Evolutionary conservation across 2,329 filamentous ascomycete species (phyloP).

Genomic region (Neocatenulostroma microsporum): DNA sequence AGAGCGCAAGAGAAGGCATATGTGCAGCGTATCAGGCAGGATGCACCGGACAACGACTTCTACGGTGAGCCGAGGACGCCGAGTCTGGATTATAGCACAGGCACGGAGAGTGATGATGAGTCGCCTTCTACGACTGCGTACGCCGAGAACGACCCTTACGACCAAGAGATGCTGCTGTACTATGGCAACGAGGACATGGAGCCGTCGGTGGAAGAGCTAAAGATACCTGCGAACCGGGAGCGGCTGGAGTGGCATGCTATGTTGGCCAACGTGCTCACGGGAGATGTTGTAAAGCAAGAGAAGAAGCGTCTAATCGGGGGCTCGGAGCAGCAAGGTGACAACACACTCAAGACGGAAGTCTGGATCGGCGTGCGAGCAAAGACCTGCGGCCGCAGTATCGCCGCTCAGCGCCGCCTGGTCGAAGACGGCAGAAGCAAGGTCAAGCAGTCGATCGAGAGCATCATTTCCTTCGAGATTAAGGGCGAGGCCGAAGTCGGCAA

Average conservation of each 20-base stretch:
- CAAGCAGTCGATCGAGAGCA: conserved; percentile 71
- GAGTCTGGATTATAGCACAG: conserved; percentile 58
- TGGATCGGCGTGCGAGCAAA: conserved; percentile 85
- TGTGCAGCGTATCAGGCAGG: conserved; percentile 79
- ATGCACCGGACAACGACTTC: conserved; percentile 56
- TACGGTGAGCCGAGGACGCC: conserved; percentile 63
- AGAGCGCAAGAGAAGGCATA: conserved; percentile 90
- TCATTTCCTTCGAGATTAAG: conserved; percentile 89
- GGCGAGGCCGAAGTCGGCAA: conserved; percentile 88
- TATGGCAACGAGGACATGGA: conserved; percentile 84
- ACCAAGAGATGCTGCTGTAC: conserved; percentile 87
- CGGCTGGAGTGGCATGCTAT: conserved; percentile 96
- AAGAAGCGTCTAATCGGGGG: conserved; percentile 90
- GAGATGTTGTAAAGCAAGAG: conserved; percentile 95
- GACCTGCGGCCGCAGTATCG: conserved; percentile 72
- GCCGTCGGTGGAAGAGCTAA: conserved; percentile 81
- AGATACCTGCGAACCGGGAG: conserved; percentile 80
- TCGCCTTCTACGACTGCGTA: conserved; percentile 78
- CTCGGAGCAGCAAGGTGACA: conserved; percentile 63
- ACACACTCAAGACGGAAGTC: conserved; percentile 60
- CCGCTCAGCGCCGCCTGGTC: conserved; percentile 77
- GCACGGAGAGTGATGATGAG: conserved; percentile 84
- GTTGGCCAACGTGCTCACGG: conserved; percentile 89
- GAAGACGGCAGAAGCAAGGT: conserved; percentile 72
- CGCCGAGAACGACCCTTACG: conserved; percentile 74